These are phyloP conservation scores for Spongispora temasekensis DNA, from an alignment of 1,284 basidiomycete species.

Conservation along the genomic window DNA sequence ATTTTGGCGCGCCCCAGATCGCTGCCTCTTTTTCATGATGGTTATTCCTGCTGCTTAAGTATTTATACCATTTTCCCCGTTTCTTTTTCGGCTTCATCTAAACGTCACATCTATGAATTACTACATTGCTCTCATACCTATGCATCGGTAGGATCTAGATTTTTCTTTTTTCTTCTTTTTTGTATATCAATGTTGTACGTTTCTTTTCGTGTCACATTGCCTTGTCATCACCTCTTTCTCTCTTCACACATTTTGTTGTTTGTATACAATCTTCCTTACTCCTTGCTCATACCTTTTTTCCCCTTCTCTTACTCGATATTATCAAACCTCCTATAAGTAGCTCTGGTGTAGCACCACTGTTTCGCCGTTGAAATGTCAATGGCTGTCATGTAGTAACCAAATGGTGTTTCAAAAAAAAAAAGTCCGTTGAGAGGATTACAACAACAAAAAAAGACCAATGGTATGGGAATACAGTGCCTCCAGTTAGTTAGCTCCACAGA, in stretches of 20 bases:
- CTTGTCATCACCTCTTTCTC: conserved; percentile 12
- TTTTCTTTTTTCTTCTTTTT: conserved; percentile 2
- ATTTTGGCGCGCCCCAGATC: conserved; percentile 1
- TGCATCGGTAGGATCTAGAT: conserved; percentile 29
- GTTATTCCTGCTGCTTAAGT: conserved; percentile 2
- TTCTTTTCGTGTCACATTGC: conserved; percentile 14
- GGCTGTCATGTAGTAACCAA: conserved; percentile 17
- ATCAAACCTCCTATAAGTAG: conserved; percentile 15
- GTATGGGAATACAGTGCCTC: neutral
- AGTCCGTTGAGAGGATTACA: conserved; percentile 1
- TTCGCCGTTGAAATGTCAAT: conserved; percentile 3
- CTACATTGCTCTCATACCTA: conserved; percentile 10
- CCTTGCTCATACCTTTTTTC: neutral
- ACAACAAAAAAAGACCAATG: neutral
- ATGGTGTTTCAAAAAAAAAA: conserved; percentile 9
- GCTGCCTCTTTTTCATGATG: neutral
- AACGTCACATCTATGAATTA: conserved; percentile 7
- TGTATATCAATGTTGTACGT: conserved; percentile 23
- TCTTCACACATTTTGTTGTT: no score
- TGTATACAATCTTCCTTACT: conserved; percentile 22
- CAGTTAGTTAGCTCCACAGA: conserved; percentile 65
- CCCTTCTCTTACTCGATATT: no score
- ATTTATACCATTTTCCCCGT: conserved; percentile 13
- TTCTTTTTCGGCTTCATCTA: neutral
- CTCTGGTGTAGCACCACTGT: conserved; percentile 22